Evolutionary conservation across 495 filamentous ascomycete species (phyloP).

Genomic region (Talaromyces wortmannii): DNA sequence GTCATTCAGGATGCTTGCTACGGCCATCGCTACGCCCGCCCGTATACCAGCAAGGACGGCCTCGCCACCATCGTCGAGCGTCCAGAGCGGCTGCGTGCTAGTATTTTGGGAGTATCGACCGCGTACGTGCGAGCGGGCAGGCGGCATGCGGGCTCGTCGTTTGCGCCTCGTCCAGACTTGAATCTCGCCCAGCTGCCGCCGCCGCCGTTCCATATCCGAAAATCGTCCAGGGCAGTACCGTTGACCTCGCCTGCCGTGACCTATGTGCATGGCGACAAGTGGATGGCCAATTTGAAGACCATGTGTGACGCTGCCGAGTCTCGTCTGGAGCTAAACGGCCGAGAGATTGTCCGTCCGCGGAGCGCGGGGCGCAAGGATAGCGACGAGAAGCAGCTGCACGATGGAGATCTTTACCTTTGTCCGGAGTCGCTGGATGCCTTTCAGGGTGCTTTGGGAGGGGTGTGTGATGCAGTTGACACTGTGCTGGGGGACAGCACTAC

Average conservation of each 20-base stretch:
- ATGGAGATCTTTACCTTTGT: conserved; percentile 86
- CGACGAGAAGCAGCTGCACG: conserved; percentile 50
- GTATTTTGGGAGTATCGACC: conserved; percentile 70
- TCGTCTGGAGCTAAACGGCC: conserved; percentile 63
- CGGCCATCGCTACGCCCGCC: conserved; percentile 80
- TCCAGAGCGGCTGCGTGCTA: conserved; percentile 85
- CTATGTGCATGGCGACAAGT: conserved; percentile 75
- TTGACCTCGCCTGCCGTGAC: conserved; percentile 65
- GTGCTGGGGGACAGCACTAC: conserved; percentile 61
- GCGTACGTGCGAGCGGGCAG: conserved; percentile 85
- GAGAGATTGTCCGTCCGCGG: conserved; percentile 63
- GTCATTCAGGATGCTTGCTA: conserved; percentile 91
- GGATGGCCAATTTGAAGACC: conserved; percentile 83
- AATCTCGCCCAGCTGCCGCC: conserved; percentile 40
- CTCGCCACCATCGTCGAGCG: conserved; percentile 80
- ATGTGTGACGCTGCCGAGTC: conserved; percentile 77
- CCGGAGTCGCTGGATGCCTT: conserved; percentile 78
- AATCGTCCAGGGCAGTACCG: conserved; percentile 57
- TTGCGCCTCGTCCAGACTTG: conserved; percentile 54
- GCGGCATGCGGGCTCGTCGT: conserved; percentile 64
- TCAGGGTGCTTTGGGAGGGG: conserved; percentile 81
- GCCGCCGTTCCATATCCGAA: conserved; percentile 77
- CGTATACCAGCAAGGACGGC: conserved; percentile 56
- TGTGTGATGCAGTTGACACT: conserved; percentile 84
- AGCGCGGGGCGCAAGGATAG: conserved; percentile 34